Evolutionary conservation across 176 grass and related monocot species (phyloP).

Genomic region (Triticum urartu): DNA sequence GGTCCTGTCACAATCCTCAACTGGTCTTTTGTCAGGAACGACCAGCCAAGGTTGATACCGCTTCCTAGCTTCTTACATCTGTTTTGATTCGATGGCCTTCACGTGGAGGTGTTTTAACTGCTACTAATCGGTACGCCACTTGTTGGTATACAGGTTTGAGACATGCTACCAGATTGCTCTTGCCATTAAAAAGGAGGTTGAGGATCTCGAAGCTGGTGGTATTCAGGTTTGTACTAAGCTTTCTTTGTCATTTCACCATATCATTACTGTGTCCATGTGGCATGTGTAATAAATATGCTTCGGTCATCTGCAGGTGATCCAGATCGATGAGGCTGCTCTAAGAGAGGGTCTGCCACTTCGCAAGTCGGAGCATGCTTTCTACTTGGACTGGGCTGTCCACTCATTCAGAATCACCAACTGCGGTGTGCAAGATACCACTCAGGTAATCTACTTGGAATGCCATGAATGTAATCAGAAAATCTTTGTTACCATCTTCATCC

Average conservation of each 20-base stretch:
- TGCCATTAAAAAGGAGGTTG: conserved; percentile 96
- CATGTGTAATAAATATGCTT: neutral
- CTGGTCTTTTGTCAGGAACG: conserved; percentile 98
- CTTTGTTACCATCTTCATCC: neutral
- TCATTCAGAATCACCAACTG: conserved; percentile 97
- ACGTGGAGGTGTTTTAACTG: conserved; percentile 15
- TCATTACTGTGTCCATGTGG: conserved; percentile 6
- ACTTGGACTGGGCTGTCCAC: conserved; percentile 93
- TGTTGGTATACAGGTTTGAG: conserved; percentile 57
- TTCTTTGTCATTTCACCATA: neutral
- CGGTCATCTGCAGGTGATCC: conserved; percentile 69
- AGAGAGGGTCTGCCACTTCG: conserved; percentile 86
- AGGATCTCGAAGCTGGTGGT: conserved; percentile 83
- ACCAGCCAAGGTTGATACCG: conserved; percentile 76
- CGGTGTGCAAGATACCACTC: conserved; percentile 81
- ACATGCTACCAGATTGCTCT: conserved; percentile 99
- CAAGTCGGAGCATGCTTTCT: conserved; percentile 91
- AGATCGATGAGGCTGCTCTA: conserved; percentile 95
- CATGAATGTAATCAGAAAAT: neutral
- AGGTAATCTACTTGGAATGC: conserved; percentile 51
- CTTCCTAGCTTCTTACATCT: conserved; percentile 15
- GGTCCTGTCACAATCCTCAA: conserved; percentile 97
- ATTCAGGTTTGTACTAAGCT: conserved; percentile 62
- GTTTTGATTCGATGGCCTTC: neutral
- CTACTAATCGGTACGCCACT: neutral